phyloP scores from a whole-genome alignment of 768 basidiomycete species.

The Butyriboletus loyo region DNA sequence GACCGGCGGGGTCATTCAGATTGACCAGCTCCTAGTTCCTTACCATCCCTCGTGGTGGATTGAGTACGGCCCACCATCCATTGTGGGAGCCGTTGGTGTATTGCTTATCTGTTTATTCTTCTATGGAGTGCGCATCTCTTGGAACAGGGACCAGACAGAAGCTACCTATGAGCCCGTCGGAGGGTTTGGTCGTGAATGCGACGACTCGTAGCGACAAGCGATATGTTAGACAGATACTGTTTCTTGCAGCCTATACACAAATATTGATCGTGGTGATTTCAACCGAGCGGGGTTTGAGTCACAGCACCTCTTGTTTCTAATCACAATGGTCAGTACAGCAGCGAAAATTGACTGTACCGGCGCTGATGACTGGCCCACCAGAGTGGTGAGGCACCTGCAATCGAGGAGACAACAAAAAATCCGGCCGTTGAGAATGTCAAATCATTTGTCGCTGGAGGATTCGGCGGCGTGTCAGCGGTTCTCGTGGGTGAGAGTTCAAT shows the following conservation, averaged over 20 bases:
- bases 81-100: slow-evolving; percentile 58
- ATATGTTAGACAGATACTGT: slow-evolving; percentile 20
- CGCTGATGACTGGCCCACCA: slow-evolving; percentile 12
- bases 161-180: slow-evolving; percentile 90
- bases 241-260: slow-evolving; percentile 10
- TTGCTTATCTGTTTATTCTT: slow-evolving; percentile 66
- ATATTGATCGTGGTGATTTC: slow-evolving; percentile 3
- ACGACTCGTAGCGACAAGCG: slow-evolving; percentile 25
- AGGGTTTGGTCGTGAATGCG: slow-evolving; percentile 63
- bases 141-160: slow-evolving; percentile 74
- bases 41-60: slow-evolving; percentile 87
- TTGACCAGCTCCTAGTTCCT: slow-evolving; percentile 80
- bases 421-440: slow-evolving; percentile 52
- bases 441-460: slow-evolving; percentile 91
- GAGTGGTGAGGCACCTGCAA: slow-evolving; percentile 25
- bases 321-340: slow-evolving; percentile 25
- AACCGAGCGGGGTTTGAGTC: slow-evolving; percentile 15
- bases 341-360: neutral
- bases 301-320: slow-evolving; percentile 10
- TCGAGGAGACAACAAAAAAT: slow-evolving; percentile 20
- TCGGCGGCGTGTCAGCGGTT: slow-evolving; percentile 84
- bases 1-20: slow-evolving; percentile 84
- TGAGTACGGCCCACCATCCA: slow-evolving; percentile 67
- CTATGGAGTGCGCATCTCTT: slow-evolving; percentile 65
- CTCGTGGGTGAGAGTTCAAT: slow-evolving; percentile 67